Percentiles rank a stretch among this genome's conserved stretches.
These are phyloP conservation scores for Mortierella alpina DNA, from an alignment of 192 early-diverging fungal species.

Conservation along the genomic window DNA sequence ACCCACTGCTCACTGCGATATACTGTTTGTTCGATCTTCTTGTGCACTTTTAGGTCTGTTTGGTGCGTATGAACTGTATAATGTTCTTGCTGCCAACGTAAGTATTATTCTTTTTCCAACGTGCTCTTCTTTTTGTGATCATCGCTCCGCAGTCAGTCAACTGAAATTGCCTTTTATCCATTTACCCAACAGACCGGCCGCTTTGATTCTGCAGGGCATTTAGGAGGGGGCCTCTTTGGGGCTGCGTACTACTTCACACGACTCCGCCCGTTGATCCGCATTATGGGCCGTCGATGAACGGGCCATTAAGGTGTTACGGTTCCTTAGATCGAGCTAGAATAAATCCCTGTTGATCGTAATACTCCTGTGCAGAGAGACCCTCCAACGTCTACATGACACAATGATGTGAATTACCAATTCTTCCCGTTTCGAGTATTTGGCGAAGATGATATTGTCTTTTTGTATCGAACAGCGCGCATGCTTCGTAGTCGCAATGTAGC, in stretches of 20 bases:
- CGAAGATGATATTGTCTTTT: no score
- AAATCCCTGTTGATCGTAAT: background rate
- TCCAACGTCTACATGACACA: no score
- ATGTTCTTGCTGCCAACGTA: constrained; percentile 41
- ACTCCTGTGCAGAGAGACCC: no score
- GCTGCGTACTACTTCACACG: constrained; percentile 55
- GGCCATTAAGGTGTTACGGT: background rate
- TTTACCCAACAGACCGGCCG: constrained; percentile 43
- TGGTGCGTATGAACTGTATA: constrained; percentile 62
- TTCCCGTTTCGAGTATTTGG: no score
- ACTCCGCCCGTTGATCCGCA: constrained; percentile 43
- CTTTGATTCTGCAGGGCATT: constrained; percentile 60
- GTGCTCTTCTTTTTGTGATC: background rate
- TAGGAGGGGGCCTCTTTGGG: constrained; percentile 60
- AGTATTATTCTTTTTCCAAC: background rate
- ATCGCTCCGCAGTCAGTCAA: background rate
- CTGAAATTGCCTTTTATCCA: background rate
- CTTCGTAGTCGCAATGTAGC: no score
- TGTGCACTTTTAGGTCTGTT: constrained; percentile 49
- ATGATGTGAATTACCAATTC: no score
- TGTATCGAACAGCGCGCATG: no score
- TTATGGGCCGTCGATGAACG: constrained; percentile 5
- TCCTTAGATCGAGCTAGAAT: background rate
- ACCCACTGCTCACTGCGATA: background rate
- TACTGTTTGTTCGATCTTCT: background rate